These are phyloP conservation scores for Stachybotrys elegans DNA, from an alignment of 2,329 filamentous ascomycete species.

Conservation along the genomic window DNA sequence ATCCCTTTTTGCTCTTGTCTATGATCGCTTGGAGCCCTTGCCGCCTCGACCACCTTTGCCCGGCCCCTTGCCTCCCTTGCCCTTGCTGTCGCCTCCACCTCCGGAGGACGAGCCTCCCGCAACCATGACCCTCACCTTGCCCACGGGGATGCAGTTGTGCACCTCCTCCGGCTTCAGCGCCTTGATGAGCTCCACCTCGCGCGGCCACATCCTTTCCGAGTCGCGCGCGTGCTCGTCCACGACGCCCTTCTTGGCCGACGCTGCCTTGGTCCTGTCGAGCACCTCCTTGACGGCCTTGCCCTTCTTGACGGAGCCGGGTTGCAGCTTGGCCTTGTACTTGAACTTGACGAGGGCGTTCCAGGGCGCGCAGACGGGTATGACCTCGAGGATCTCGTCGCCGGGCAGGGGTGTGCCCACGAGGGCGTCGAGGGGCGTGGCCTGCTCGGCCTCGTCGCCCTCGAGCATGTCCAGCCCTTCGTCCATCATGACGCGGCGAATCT, in stretches of 20 bases:
- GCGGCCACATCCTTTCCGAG: slow-evolving; percentile 74
- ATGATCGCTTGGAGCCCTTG: slow-evolving; percentile 38
- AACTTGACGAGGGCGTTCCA: slow-evolving; percentile 61
- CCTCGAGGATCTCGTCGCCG: slow-evolving; percentile 77
- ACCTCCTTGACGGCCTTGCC: slow-evolving; percentile 92
- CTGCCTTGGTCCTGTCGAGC: slow-evolving; percentile 72
- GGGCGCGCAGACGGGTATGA: slow-evolving; percentile 59
- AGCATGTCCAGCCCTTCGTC: slow-evolving; percentile 54
- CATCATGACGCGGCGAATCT: slow-evolving; percentile 55
- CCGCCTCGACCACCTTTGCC: slow-evolving; percentile 30
- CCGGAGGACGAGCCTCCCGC: slow-evolving; percentile 47
- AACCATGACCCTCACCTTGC: slow-evolving; percentile 76
- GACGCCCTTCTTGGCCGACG: slow-evolving; percentile 51
- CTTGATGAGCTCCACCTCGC: slow-evolving; percentile 81
- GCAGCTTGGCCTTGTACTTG: slow-evolving; percentile 94
- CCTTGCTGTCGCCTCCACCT: slow-evolving; percentile 35
- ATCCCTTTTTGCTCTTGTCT: neutral
- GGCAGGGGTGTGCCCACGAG: slow-evolving; percentile 73
- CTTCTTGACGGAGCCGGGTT: slow-evolving; percentile 86
- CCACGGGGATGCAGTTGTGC: slow-evolving; percentile 73
- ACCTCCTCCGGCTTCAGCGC: slow-evolving; percentile 77
- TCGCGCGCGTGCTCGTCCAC: slow-evolving; percentile 58
- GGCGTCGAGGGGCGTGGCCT: slow-evolving; percentile 54
- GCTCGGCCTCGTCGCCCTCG: slow-evolving; percentile 55
- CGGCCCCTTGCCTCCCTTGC: slow-evolving; percentile 22